phyloP scores from a whole-genome alignment of 2,329 filamentous ascomycete genomes.

The Ceratocystis lukuohia region DNA sequence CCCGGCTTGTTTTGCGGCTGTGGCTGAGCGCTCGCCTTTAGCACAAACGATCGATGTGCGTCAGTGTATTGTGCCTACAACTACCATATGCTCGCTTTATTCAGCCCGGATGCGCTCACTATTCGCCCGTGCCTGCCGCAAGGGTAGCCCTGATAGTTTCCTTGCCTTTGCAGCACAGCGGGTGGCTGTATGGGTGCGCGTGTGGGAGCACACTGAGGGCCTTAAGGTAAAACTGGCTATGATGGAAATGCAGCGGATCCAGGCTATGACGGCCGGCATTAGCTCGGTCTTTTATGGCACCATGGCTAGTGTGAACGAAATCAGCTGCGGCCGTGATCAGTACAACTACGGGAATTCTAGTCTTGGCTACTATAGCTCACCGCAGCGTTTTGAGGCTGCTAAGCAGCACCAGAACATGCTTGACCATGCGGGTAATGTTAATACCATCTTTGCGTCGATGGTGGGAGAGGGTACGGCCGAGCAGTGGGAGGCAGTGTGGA shows the following conservation, averaged over 20 bases:
- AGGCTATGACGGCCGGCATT: slow-evolving; percentile 23
- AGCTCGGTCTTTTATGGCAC: slow-evolving; percentile 27
- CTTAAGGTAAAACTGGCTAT: slow-evolving; percentile 26
- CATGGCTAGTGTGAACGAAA: slow-evolving; percentile 24
- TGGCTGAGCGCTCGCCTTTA: slow-evolving; percentile 25
- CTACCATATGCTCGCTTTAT: slow-evolving; percentile 28
- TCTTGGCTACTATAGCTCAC: slow-evolving; percentile 28
- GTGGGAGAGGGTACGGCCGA: slow-evolving; percentile 18
- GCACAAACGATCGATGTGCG: slow-evolving; percentile 24
- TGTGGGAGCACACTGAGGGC: slow-evolving; percentile 24
- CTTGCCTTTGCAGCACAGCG: slow-evolving; percentile 23
- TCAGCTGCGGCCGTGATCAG: slow-evolving; percentile 24
- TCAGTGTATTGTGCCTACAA: slow-evolving; percentile 21
- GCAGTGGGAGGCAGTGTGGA: slow-evolving; percentile 25
- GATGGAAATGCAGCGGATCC: slow-evolving; percentile 26
- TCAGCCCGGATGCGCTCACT: slow-evolving; percentile 29
- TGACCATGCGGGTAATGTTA: slow-evolving; percentile 25
- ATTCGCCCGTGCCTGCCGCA: slow-evolving; percentile 25
- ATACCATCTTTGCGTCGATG: slow-evolving; percentile 23
- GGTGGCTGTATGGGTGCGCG: slow-evolving; percentile 25
- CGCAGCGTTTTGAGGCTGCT: slow-evolving; percentile 26
- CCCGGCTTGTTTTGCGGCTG: slow-evolving; percentile 26
- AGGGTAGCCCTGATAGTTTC: slow-evolving; percentile 24
- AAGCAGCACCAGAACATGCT: slow-evolving; percentile 27
- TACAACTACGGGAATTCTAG: slow-evolving; percentile 27